These are phyloP conservation scores for Incumbomyces delicatus DNA, from an alignment of 2,329 filamentous ascomycete genomes.

Conservation along the genomic window DNA sequence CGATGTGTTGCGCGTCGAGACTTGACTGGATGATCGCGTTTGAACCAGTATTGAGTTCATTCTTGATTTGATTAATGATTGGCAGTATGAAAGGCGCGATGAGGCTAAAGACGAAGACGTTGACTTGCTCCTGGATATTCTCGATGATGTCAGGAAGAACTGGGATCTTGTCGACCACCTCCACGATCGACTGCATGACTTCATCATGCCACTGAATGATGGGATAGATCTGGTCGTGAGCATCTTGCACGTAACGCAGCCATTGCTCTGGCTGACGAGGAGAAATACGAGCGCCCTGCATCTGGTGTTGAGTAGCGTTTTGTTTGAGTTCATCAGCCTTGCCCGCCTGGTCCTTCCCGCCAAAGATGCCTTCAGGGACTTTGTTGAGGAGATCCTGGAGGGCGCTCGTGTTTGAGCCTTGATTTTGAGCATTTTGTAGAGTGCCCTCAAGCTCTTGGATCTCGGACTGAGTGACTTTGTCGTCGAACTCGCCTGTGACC, in stretches of 20 bases:
- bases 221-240: slow-evolving; percentile 74
- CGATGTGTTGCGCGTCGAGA: slow-evolving; percentile 71
- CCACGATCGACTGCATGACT: slow-evolving; percentile 66
- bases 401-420: slow-evolving; percentile 56
- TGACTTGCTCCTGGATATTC: slow-evolving; percentile 77
- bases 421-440: slow-evolving; percentile 51
- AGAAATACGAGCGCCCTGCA: slow-evolving; percentile 63
- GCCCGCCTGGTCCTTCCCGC: slow-evolving; percentile 60
- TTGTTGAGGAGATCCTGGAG: slow-evolving; percentile 71
- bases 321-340: slow-evolving; percentile 71
- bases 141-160: slow-evolving; percentile 76
- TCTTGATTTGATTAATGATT: slow-evolving; percentile 76
- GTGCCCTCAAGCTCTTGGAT: slow-evolving; percentile 81
- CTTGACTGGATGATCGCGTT: slow-evolving; percentile 80
- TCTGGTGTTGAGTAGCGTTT: slow-evolving; percentile 64
- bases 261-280: slow-evolving; percentile 77
- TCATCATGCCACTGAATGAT: slow-evolving; percentile 87
- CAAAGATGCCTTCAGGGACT: slow-evolving; percentile 72
- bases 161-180: slow-evolving; percentile 75
- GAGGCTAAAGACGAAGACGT: slow-evolving; percentile 81
- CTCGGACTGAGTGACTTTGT: slow-evolving; percentile 86
- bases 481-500: slow-evolving; percentile 67
- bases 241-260: slow-evolving; percentile 62
- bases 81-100: slow-evolving; percentile 81
- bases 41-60: slow-evolving; percentile 75